Percentiles rank a stretch among this genome's conserved stretches.
Evolutionary conservation across 2,329 filamentous ascomycete genomes (phyloP).

Genomic region (Diplodia sapinea): DNA sequence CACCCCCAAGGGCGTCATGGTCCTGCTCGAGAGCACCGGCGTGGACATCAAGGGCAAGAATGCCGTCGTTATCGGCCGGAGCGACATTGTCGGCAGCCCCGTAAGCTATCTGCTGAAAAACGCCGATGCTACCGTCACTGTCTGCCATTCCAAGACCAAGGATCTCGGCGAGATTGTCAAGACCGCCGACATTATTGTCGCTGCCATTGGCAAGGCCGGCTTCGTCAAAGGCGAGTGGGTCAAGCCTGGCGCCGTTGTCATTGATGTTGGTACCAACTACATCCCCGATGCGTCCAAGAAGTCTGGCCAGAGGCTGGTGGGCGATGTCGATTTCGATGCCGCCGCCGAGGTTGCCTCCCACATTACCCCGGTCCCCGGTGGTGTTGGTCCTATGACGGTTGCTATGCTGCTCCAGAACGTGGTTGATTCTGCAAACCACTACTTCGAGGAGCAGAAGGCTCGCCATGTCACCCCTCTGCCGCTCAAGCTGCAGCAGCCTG

Average conservation of each 20-base stretch:
- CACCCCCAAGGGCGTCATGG: constrained; percentile 97
- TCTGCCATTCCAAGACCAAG: constrained; percentile 89
- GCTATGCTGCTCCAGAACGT: constrained; percentile 98
- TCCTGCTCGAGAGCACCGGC: constrained; percentile 80
- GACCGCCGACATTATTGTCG: constrained; percentile 85
- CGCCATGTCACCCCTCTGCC: constrained; percentile 83
- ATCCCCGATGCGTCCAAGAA: constrained; percentile 88
- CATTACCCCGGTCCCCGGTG: constrained; percentile 95
- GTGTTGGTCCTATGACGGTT: constrained; percentile 98
- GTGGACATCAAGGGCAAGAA: constrained; percentile 87
- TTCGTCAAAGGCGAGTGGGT: constrained; percentile 96
- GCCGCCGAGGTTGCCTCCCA: constrained; percentile 84
- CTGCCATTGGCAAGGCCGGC: constrained; percentile 83
- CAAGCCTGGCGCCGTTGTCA: constrained; percentile 92
- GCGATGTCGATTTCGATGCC: constrained; percentile 90
- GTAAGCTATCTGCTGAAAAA: constrained; percentile 96
- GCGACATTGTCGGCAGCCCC: constrained; percentile 96
- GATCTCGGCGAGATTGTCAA: constrained; percentile 76
- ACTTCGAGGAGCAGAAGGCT: constrained; percentile 82
- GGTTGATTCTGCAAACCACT: constrained; percentile 79
- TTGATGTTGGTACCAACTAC: constrained; percentile 98
- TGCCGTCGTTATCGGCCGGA: constrained; percentile 90
- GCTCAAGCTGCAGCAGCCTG: constrained; percentile 76
- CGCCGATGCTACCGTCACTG: constrained; percentile 93
- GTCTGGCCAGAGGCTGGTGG: constrained; percentile 88